phyloP scores from a whole-genome alignment of 208 protist genomes.

The Kentomonas sorsogonicus region DNA sequence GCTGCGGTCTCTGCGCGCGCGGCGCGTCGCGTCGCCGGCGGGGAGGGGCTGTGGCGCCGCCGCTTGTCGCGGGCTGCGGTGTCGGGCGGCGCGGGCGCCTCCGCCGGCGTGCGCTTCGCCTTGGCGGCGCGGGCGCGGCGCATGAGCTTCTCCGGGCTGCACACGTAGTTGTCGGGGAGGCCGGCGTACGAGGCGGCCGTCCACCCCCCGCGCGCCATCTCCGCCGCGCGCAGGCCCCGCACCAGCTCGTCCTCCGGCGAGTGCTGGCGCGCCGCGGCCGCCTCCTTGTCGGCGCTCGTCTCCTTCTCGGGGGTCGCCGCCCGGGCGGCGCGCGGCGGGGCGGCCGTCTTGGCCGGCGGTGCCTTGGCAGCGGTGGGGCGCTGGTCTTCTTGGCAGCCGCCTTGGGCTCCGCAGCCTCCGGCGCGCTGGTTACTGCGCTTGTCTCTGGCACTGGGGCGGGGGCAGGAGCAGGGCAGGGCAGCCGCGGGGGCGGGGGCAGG shows the following conservation, averaged over 20 bases:
- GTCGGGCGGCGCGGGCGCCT: too few relatives aligned
- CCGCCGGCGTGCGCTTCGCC: too few relatives aligned
- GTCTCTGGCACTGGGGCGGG: too few relatives aligned
- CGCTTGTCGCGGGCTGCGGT: conserved; percentile 5
- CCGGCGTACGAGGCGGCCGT: conserved; percentile 54
- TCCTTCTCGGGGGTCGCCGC: neutral
- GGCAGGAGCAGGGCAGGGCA: too few relatives aligned
- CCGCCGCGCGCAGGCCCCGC: conserved; percentile 10
- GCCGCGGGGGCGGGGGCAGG: neutral
- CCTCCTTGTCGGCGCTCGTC: neutral
- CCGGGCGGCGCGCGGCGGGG: neutral
- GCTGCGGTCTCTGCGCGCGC: neutral
- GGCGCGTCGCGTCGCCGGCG: neutral
- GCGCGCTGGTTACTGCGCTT: too few relatives aligned
- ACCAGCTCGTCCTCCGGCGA: neutral
- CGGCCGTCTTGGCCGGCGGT: neutral
- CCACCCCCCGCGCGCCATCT: conserved; percentile 71
- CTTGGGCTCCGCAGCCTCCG: too few relatives aligned
- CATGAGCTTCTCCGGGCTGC: conserved; percentile 48
- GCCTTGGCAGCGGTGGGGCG: too few relatives aligned
- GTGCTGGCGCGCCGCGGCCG: too few relatives aligned
- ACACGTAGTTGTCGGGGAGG: conserved; percentile 69
- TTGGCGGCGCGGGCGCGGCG: conserved; percentile 14
- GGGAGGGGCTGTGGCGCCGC: neutral
- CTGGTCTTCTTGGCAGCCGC: too few relatives aligned